Percentiles rank a stretch among this genome's conserved stretches.
These are phyloP conservation scores for Phoma sp. DNA, from an alignment of 2,329 filamentous ascomycete species.

Conservation along the genomic window DNA sequence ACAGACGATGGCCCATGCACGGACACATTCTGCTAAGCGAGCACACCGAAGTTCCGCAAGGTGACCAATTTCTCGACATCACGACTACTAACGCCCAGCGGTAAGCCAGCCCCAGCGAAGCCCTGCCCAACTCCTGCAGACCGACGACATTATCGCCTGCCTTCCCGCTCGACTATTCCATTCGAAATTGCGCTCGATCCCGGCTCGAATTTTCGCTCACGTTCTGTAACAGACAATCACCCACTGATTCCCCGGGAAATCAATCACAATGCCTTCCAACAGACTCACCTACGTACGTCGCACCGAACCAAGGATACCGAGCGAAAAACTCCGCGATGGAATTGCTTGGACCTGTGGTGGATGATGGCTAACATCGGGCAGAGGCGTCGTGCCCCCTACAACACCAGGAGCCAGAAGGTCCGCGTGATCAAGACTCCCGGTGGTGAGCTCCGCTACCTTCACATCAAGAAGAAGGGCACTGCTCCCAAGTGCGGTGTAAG, in stretches of 20 bases:
- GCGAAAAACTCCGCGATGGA: slow-evolving; percentile 13
- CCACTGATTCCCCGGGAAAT: slow-evolving; percentile 45
- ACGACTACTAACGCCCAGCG: slow-evolving; percentile 42
- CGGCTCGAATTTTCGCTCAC: slow-evolving; percentile 33
- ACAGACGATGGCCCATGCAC: neutral
- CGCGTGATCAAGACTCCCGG: slow-evolving; percentile 79
- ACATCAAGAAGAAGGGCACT: slow-evolving; percentile 99
- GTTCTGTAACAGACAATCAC: slow-evolving; percentile 32
- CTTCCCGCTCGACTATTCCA: slow-evolving; percentile 4
- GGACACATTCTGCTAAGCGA: slow-evolving; percentile 3
- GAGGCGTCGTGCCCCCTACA: slow-evolving; percentile 74
- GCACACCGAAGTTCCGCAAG: neutral
- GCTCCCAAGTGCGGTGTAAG: slow-evolving; percentile 81
- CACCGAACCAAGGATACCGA: slow-evolving; percentile 18
- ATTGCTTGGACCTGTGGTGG: slow-evolving; percentile 9
- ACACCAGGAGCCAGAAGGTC: slow-evolving; percentile 97
- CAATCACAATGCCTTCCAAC: slow-evolving; percentile 59
- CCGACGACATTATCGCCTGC: slow-evolving; percentile 12
- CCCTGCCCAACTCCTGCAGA: slow-evolving; percentile 20
- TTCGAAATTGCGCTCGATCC: slow-evolving; percentile 8
- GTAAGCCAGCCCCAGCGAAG: slow-evolving; percentile 34
- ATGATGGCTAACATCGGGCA: slow-evolving; percentile 47
- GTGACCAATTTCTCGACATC: slow-evolving; percentile 19
- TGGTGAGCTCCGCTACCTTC: slow-evolving; percentile 91
- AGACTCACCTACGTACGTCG: slow-evolving; percentile 63